These are phyloP conservation scores for Colletotrichum higginsianum DNA, from an alignment of 2,329 filamentous ascomycete genomes.

Conservation along the genomic window DNA sequence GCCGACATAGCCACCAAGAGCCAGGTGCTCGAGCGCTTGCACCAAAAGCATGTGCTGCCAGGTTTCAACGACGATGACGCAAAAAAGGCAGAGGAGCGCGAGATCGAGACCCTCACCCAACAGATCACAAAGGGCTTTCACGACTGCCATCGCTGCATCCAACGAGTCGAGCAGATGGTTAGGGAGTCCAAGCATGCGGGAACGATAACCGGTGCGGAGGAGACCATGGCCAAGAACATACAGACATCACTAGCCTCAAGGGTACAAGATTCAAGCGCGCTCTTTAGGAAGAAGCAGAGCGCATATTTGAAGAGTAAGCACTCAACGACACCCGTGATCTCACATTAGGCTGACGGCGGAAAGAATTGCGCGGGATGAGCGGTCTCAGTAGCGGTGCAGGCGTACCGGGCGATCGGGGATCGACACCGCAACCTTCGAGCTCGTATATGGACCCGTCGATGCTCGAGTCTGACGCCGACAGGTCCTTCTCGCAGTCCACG, in stretches of 20 bases:
- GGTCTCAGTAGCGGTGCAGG: slow-evolving; percentile 68
- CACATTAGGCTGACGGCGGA: background rate
- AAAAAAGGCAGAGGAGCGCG: slow-evolving; percentile 86
- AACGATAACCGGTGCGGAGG: slow-evolving; percentile 84
- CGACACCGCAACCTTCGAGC: slow-evolving; percentile 63
- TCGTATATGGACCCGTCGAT: slow-evolving; percentile 87
- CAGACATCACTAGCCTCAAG: slow-evolving; percentile 90
- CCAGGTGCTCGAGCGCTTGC: slow-evolving; percentile 88
- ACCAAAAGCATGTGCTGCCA: slow-evolving; percentile 96
- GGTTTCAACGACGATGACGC: slow-evolving; percentile 96
- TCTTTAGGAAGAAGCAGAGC: slow-evolving; percentile 97
- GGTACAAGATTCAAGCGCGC: slow-evolving; percentile 92
- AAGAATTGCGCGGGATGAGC: slow-evolving; percentile 82
- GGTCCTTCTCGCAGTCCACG: slow-evolving; percentile 90
- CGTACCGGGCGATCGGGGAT: slow-evolving; percentile 65
- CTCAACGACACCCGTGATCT: background rate
- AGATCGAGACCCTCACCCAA: slow-evolving; percentile 93
- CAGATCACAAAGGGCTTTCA: slow-evolving; percentile 92
- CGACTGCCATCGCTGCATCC: slow-evolving; percentile 89
- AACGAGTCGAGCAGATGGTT: slow-evolving; percentile 90
- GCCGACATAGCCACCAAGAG: slow-evolving; percentile 86
- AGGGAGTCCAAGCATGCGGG: slow-evolving; percentile 82
- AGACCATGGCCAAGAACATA: slow-evolving; percentile 96
- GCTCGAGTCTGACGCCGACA: slow-evolving; percentile 93
- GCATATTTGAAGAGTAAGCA: slow-evolving; percentile 90